Percentiles rank a stretch among this genome's conserved stretches.
phyloP scores from a whole-genome alignment of 1,139 yeast species.

The Kurtzmaniella quercitrusa region DNA sequence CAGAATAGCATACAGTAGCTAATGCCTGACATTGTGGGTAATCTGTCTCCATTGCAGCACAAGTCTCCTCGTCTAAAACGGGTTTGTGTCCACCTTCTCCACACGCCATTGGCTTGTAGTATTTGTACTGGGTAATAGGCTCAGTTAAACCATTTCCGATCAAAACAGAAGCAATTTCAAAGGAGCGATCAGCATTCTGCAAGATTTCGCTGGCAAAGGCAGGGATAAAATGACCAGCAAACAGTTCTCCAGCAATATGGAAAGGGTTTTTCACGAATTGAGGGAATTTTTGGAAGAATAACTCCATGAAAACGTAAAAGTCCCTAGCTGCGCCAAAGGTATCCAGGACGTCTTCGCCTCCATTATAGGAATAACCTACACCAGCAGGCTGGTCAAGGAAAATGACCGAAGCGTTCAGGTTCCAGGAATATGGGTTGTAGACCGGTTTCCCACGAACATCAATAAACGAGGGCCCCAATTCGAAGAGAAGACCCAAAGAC shows the following conservation, averaged over 20 bases:
- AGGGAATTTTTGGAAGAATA: constrained; percentile 73
- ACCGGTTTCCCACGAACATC: constrained; percentile 64
- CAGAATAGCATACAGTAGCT: constrained; percentile 50
- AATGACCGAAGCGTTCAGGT: constrained; percentile 82
- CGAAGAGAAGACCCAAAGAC: constrained; percentile 85
- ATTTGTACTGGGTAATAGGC: constrained; percentile 61
- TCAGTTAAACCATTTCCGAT: constrained; percentile 87
- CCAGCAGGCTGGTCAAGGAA: constrained; percentile 95
- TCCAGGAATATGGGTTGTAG: constrained; percentile 81
- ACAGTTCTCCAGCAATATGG: constrained; percentile 86
- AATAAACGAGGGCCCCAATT: constrained; percentile 82
- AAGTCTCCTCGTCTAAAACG: constrained; percentile 56
- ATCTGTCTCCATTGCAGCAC: constrained; percentile 50
- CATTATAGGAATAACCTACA: constrained; percentile 76
- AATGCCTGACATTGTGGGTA: constrained; percentile 57
- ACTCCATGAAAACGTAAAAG: constrained; percentile 71
- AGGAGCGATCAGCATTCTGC: constrained; percentile 58
- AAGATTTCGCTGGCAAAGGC: constrained; percentile 71
- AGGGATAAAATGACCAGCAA: constrained; percentile 87
- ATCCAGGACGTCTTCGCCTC: constrained; percentile 48
- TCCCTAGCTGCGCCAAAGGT: constrained; percentile 76
- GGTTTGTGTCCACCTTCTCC: constrained; percentile 75
- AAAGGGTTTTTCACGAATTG: constrained; percentile 52
- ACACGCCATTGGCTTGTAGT: constrained; percentile 81
- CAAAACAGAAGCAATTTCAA: constrained; percentile 64